A percentile compares a stretch with the other conserved stretches of the same genome.
phyloP scores from a whole-genome alignment of 2,329 filamentous ascomycete genomes.

The Alternaria arbusti region DNA sequence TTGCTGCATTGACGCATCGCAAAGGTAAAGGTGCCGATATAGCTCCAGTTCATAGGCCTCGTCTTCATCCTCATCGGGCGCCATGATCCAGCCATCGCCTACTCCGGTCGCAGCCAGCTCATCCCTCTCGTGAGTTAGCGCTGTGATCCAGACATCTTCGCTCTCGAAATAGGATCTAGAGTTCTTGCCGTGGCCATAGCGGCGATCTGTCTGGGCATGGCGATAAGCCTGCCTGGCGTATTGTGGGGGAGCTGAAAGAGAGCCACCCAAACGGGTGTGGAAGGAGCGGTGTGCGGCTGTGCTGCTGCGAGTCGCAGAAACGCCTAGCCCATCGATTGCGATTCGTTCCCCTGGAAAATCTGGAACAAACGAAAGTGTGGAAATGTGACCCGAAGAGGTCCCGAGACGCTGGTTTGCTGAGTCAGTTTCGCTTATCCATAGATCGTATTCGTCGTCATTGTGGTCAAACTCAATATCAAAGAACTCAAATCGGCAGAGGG shows the following conservation, averaged over 20 bases:
- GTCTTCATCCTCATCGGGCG: not conserved
- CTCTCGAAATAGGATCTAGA: not conserved
- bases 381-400: not conserved
- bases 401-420: conserved; percentile 1
- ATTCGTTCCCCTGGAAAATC: not conserved
- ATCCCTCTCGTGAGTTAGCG: not conserved
- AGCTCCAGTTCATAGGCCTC: not conserved
- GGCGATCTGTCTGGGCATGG: not conserved
- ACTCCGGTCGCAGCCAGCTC: not conserved
- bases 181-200: conserved; percentile 1
- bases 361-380: not conserved
- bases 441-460: not conserved
- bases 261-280: not conserved
- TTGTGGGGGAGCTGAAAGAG: conserved; percentile 6
- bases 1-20: not conserved
- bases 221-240: conserved; percentile 2
- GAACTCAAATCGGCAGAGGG: conserved; percentile 16
- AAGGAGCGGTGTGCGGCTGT: conserved; percentile 13
- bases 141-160: conserved; percentile 1
- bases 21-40: not conserved
- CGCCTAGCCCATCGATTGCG: not conserved
- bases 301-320: not conserved
- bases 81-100: not conserved
- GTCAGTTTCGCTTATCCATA: conserved; percentile 1
- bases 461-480: not conserved